A percentile compares a stretch with the other conserved stretches of the same genome.
These are phyloP conservation scores for Solanum acaule DNA, from an alignment of 257 asterid species.

Conservation along the genomic window DNA sequence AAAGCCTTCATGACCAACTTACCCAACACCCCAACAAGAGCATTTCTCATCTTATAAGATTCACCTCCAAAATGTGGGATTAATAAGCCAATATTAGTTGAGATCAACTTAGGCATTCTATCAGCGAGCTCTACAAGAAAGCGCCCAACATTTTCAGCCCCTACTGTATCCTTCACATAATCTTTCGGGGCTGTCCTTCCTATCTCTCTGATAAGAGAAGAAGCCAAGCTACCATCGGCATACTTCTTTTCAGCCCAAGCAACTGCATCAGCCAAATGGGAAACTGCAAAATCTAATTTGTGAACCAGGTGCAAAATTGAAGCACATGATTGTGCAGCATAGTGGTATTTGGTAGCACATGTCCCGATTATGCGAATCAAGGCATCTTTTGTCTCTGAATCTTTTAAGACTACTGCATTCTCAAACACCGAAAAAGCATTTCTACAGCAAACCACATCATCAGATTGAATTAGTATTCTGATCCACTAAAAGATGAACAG, in stretches of 20 bases:
- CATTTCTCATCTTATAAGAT: constrained; percentile 91
- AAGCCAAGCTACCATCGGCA: constrained; percentile 76
- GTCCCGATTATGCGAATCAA: constrained; percentile 82
- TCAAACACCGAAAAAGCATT: constrained; percentile 69
- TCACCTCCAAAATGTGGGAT: constrained; percentile 98
- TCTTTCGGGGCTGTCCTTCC: constrained; percentile 80
- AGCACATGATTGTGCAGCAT: constrained; percentile 73
- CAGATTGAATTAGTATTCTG: neutral
- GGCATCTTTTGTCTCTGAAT: constrained; percentile 68
- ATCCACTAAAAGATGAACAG: neutral
- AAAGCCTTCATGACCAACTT: constrained; percentile 83
- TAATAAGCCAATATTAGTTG: constrained; percentile 77
- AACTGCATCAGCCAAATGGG: constrained; percentile 77
- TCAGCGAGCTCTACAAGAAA: constrained; percentile 88
- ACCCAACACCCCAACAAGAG: constrained; percentile 89
- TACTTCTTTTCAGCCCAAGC: constrained; percentile 80
- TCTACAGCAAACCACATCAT: constrained; percentile 31
- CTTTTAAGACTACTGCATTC: constrained; percentile 61
- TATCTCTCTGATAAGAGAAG: constrained; percentile 71
- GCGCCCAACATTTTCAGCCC: constrained; percentile 90
- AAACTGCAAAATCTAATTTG: constrained; percentile 74
- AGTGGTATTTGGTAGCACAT: constrained; percentile 85
- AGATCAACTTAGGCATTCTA: constrained; percentile 68
- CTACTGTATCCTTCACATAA: constrained; percentile 82
- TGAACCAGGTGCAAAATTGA: constrained; percentile 82